Base-by-base conservation (phyloP, 2,329 filamentous ascomycete species). In the Penicillium sp. region DNA sequence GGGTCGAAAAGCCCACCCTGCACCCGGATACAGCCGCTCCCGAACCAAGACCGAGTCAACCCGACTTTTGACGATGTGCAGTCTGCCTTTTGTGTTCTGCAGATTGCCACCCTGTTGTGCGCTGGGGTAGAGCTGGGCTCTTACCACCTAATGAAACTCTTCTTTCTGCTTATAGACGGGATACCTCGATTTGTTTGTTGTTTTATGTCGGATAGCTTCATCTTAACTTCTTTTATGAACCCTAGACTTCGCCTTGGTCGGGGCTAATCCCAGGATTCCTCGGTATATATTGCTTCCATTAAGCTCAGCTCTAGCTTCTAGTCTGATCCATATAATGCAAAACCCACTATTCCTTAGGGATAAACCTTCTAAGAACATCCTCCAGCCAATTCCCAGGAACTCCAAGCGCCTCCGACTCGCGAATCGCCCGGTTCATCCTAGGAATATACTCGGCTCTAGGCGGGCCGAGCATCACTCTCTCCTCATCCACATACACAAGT, bases 401-500 rank as follows among this genome's bases (percentile, higher is more conserved):
- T 14, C 70, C 70, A 40, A 72, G 55, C 18, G 43, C 47, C 36
- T 64, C 60, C 6, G 64, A 62, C 54, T 73, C 69, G 7, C 57
- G 47, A 53, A 72, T 69, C n/a, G 60, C 70, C 26, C 70, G 60
- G 49, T 72, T 71, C 69, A 72, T 72, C 42, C 70, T 51, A 3
- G 57, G 62, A 29, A 72, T 63, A 53, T 73, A 73, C 55, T 72
- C 69, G 6, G 55, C 49, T 29, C 61, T 68, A 1, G 70, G 68
- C 26, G 50, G 43, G 0, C 61, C 65, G 13, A 64, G 46, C 13
- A 40, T 34, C 10, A 70, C 64, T 26, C 66, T 60, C 43, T 63
- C 42, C 52, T 73, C 70, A 60, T 73, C 69, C 8, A 73, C 64
- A 60, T 73, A 73, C 14, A 72, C 66, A 46, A 72, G 52, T 8